Conservation (phyloP, 257 asterid genomes). For the Fraxinus americana region DNA sequence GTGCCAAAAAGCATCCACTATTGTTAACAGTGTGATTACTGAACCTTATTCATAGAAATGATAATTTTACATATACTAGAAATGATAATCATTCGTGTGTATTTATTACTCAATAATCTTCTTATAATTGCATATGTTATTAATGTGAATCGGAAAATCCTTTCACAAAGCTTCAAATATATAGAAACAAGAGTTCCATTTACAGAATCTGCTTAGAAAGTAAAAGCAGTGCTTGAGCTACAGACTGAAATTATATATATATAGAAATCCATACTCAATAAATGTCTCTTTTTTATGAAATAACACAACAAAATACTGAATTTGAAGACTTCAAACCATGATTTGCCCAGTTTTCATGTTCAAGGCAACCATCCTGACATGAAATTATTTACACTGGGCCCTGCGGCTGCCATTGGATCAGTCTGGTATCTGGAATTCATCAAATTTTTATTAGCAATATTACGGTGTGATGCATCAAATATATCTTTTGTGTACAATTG, state of each 20-base stretch:
- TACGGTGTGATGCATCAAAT: too few relatives aligned
- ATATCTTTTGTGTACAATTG: too few relatives aligned
- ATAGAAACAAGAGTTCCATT: background rate
- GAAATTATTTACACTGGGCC: conserved; percentile 31
- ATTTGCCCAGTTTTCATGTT: background rate
- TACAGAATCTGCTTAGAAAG: background rate
- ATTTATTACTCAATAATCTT: too few relatives aligned
- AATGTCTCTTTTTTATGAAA: background rate
- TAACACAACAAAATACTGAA: background rate
- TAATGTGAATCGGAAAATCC: background rate
- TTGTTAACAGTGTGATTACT: too few relatives aligned
- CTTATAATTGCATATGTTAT: too few relatives aligned
- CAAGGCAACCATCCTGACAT: conserved; percentile 31
- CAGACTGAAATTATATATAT: background rate
- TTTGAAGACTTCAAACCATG: background rate
- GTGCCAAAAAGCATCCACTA: too few relatives aligned
- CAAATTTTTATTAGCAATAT: background rate
- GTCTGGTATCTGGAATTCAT: conserved; percentile 22
- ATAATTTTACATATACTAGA: too few relatives aligned
- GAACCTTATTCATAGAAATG: too few relatives aligned
- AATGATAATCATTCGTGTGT: too few relatives aligned
- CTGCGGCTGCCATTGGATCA: conserved; percentile 21
- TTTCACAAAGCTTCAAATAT: background rate
- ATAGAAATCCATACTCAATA: background rate
- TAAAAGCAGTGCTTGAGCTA: background rate